Evolutionary conservation across 345 rosid genomes (phyloP).

Genomic region (Salix suchowensis): DNA sequence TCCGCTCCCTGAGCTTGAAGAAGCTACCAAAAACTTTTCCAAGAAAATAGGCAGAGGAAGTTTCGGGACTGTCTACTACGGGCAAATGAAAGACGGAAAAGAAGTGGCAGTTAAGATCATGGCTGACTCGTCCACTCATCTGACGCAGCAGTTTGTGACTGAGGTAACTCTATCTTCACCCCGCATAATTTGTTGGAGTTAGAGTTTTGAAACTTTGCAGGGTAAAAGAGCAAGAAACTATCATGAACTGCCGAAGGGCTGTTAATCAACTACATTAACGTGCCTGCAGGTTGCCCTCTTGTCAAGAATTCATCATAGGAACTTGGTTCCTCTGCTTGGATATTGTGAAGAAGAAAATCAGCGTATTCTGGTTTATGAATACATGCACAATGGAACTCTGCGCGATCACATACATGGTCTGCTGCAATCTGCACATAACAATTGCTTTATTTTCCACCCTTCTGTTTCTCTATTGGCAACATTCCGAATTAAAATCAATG

Average conservation of each 20-base stretch:
- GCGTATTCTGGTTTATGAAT: conserved; percentile 77
- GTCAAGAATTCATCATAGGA: conserved; percentile 96
- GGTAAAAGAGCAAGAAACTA: not conserved
- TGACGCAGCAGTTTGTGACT: conserved; percentile 82
- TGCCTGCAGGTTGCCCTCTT: conserved; percentile 70
- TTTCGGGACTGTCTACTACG: conserved; percentile 87
- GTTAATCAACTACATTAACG: not conserved
- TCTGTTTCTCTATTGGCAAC: not conserved
- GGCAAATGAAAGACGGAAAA: conserved; percentile 90
- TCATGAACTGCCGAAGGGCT: not conserved
- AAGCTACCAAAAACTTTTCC: conserved; percentile 67
- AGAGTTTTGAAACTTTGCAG: not conserved
- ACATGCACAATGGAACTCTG: conserved; percentile 94
- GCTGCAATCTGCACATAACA: conserved; percentile 4
- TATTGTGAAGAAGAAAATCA: conserved; percentile 80
- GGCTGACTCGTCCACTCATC: conserved; percentile 58
- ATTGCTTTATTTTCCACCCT: not conserved
- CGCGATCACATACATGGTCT: conserved; percentile 78
- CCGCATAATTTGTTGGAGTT: not conserved
- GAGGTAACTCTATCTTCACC: conserved; percentile 47
- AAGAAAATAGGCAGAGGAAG: conserved; percentile 91
- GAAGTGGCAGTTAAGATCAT: conserved; percentile 91
- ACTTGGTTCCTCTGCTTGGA: conserved; percentile 93
- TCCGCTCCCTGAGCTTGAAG: conserved; percentile 63
- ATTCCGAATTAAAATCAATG: not conserved